Percentiles rank a stretch among this genome's conserved stretches.
Evolutionary conservation across 805 yeast genomes (phyloP).

Genomic region (Hanseniaspora mollemarum): DNA sequence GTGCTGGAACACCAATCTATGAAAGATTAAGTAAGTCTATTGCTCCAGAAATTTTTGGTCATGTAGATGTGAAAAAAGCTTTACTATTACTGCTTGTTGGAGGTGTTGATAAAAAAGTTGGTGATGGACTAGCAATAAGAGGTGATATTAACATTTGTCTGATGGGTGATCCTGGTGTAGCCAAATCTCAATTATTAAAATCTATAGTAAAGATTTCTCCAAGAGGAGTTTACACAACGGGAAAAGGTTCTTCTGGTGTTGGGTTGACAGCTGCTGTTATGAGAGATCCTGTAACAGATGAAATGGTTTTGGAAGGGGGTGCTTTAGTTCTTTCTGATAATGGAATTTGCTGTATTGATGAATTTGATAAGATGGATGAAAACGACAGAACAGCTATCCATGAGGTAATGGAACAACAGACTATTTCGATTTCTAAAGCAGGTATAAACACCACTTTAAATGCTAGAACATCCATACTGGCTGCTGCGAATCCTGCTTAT

Average conservation of each 20-base stretch:
- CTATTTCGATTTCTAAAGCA: slow-evolving; percentile 92
- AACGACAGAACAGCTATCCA: slow-evolving; percentile 93
- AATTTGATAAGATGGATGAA: slow-evolving; percentile 98
- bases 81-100: slow-evolving; percentile 75
- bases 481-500: slow-evolving; percentile 96
- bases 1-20: slow-evolving; percentile 49
- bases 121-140: slow-evolving; percentile 94
- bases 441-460: slow-evolving; percentile 93
- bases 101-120: slow-evolving; percentile 87
- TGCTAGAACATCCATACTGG: slow-evolving; percentile 88
- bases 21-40: slow-evolving; percentile 72
- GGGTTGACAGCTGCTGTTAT: slow-evolving; percentile 98
- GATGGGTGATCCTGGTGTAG: slow-evolving; percentile 99
- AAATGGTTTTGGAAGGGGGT: slow-evolving; percentile 96
- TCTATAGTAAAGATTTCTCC: slow-evolving; percentile 89
- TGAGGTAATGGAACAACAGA: slow-evolving; percentile 99
- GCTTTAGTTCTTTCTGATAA: slow-evolving; percentile 93
- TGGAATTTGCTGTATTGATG: slow-evolving; percentile 97
- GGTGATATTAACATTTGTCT: slow-evolving; percentile 92
- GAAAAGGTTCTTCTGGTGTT: slow-evolving; percentile 97
- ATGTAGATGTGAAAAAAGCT: slow-evolving; percentile 85
- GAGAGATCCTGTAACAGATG: slow-evolving; percentile 98
- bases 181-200: slow-evolving; percentile 89
- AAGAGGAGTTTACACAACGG: slow-evolving; percentile 92
- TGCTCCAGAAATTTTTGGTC: slow-evolving; percentile 97